These are phyloP conservation scores for Volvox africanus DNA, from an alignment of 139 green algal genomes.

Conservation along the genomic window DNA sequence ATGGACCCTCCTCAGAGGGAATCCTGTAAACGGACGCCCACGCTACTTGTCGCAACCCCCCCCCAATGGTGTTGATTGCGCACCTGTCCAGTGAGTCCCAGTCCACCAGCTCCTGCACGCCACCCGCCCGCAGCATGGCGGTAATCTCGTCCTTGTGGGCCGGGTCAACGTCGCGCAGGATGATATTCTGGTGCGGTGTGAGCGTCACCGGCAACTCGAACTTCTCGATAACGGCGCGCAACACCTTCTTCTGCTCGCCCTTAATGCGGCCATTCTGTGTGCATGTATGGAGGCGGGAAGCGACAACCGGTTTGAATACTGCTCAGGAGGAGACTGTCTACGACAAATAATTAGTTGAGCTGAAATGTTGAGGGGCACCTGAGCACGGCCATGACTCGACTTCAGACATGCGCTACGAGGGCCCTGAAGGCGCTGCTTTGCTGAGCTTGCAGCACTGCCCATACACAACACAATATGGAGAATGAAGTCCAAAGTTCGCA, in stretches of 20 bases:
- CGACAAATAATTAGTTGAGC: too few relatives aligned
- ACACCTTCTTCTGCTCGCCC: conserved; percentile 89
- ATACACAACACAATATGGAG: too few relatives aligned
- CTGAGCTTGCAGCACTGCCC: too few relatives aligned
- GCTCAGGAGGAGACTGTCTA: too few relatives aligned
- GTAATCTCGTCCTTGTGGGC: conserved; percentile 89
- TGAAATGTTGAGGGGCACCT: too few relatives aligned
- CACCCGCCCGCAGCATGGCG: conserved; percentile 69
- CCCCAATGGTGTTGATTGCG: neutral
- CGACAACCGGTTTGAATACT: too few relatives aligned
- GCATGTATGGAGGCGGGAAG: too few relatives aligned
- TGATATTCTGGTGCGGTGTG: conserved; percentile 88
- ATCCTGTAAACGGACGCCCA: neutral
- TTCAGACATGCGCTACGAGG: too few relatives aligned
- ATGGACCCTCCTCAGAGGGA: too few relatives aligned
- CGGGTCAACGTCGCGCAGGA: conserved; percentile 93
- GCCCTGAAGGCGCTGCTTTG: too few relatives aligned
- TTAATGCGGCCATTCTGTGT: conserved; percentile 82
- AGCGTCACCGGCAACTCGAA: conserved; percentile 74
- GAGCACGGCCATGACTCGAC: too few relatives aligned
- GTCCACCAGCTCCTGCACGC: conserved; percentile 72
- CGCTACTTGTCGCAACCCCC: neutral
- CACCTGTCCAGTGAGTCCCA: conserved; percentile 84
- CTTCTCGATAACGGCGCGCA: conserved; percentile 88
- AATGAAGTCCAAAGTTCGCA: too few relatives aligned